Conservation (phyloP, 2,329 filamentous ascomycete species). For the Monascus ruber region DNA sequence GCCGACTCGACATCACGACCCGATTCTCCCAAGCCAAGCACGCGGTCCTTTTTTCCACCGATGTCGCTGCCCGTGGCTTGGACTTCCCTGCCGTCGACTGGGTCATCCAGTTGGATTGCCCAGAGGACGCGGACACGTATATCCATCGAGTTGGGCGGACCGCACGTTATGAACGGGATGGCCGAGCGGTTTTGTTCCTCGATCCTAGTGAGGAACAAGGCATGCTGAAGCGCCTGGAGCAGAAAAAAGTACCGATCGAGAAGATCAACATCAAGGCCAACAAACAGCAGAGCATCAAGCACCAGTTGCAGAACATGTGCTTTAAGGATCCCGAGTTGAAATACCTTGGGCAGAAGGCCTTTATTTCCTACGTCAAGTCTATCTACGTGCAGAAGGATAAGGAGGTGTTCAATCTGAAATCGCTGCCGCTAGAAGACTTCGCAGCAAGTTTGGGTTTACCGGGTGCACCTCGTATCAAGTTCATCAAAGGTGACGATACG, state of each 20-base stretch:
- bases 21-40: constrained; percentile 72
- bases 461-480: constrained; percentile 85
- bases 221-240: constrained; percentile 75
- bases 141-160: constrained; percentile 93
- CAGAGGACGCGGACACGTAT: constrained; percentile 93
- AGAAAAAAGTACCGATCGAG: constrained; percentile 81
- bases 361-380: constrained; percentile 78
- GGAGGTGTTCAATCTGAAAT: constrained; percentile 73
- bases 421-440: constrained; percentile 75
- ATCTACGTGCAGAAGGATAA: constrained; percentile 85
- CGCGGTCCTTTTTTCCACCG: constrained; percentile 86
- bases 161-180: constrained; percentile 81
- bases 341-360: constrained; percentile 91
- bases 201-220: constrained; percentile 85
- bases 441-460: constrained; percentile 78
- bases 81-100: constrained; percentile 97
- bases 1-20: constrained; percentile 74
- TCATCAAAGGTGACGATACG: constrained; percentile 77
- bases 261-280: constrained; percentile 76
- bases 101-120: constrained; percentile 97
- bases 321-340: constrained; percentile 92
- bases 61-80: constrained; percentile 84
- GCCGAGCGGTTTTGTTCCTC: constrained; percentile 79
- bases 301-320: constrained; percentile 84
- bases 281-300: constrained; percentile 77